Percentiles rank a stretch among this genome's conserved stretches.
Conservation (phyloP, 2,329 filamentous ascomycete species). For the Grosmannia serpens region DNA sequence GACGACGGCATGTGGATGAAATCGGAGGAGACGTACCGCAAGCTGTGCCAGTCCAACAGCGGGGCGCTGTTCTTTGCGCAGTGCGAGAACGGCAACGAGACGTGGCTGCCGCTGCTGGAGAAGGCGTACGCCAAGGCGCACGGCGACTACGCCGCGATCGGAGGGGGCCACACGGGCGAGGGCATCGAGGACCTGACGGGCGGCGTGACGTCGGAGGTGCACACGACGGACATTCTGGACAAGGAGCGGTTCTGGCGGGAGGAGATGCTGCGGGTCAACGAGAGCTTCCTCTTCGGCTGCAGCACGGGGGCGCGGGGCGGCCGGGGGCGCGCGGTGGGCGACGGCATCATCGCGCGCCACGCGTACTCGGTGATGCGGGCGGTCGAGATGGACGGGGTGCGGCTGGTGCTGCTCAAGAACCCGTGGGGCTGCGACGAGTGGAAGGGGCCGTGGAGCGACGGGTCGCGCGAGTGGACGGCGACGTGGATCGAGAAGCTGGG, state of each 20-base stretch:
- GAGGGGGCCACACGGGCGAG: constrained; percentile 49
- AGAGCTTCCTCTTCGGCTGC: constrained; percentile 69
- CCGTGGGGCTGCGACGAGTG: constrained; percentile 52
- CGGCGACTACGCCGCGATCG: constrained; percentile 60
- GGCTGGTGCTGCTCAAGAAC: constrained; percentile 39
- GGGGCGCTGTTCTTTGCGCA: constrained; percentile 59
- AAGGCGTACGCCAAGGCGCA: constrained; percentile 71
- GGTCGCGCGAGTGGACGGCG: constrained; percentile 49
- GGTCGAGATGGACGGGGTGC: constrained; percentile 34
- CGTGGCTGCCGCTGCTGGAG: constrained; percentile 62
- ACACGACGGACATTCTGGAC: constrained; percentile 61
- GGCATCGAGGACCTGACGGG: constrained; percentile 47
- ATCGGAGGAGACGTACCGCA: constrained; percentile 47
- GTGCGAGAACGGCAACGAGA: constrained; percentile 58
- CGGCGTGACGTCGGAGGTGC: constrained; percentile 58
- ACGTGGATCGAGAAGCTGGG: constrained; percentile 45
- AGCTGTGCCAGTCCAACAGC: constrained; percentile 55
- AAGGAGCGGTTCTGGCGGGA: constrained; percentile 76
- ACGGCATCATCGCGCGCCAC: constrained; percentile 46
- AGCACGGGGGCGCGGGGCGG: constrained; percentile 48
- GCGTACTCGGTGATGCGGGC: constrained; percentile 52
- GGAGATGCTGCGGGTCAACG: constrained; percentile 67
- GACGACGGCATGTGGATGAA: constrained; percentile 36
- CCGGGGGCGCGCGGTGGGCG: constrained; percentile 47
- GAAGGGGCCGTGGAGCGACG: constrained; percentile 48